phyloP scores from a whole-genome alignment of 1,139 yeast genomes.

The Saccharomyces pastorianus region DNA sequence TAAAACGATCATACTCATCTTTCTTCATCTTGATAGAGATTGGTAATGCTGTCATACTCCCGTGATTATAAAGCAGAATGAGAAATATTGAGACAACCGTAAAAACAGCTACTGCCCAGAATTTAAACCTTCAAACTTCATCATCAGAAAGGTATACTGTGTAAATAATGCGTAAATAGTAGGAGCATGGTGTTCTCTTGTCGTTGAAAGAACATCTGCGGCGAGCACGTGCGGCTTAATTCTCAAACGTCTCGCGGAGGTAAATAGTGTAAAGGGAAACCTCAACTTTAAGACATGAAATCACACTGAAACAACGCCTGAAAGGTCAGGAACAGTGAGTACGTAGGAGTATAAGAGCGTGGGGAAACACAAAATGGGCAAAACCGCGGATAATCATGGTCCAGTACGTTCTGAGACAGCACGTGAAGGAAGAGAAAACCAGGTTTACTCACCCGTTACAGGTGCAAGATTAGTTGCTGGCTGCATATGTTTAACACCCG shows the following conservation, averaged over 20 bases:
- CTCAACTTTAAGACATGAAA: neutral
- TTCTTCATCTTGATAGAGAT: neutral
- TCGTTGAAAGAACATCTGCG: neutral
- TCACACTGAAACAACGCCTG: neutral
- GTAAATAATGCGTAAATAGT: neutral
- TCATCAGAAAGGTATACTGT: neutral
- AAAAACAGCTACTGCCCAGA: neutral
- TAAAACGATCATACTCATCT: neutral
- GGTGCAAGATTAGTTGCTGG: conserved; percentile 89
- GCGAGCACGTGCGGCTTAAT: neutral
- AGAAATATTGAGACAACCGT: neutral
- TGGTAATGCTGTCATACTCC: neutral
- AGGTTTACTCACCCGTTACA: conserved; percentile 42
- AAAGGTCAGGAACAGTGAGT: neutral
- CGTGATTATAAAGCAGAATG: neutral
- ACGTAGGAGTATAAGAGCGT: neutral
- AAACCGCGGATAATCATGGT: neutral
- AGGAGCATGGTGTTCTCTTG: neutral
- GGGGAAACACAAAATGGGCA: neutral
- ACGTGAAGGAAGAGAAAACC: conserved; percentile 32
- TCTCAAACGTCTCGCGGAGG: neutral
- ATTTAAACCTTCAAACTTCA: neutral
- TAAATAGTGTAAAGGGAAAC: neutral
- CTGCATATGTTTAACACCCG: conserved; percentile 60
- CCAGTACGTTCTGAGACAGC: conserved; percentile 17